These are phyloP conservation scores for Entamoeba invadens DNA, from an alignment of 208 protist genomes.

Conservation along the genomic window DNA sequence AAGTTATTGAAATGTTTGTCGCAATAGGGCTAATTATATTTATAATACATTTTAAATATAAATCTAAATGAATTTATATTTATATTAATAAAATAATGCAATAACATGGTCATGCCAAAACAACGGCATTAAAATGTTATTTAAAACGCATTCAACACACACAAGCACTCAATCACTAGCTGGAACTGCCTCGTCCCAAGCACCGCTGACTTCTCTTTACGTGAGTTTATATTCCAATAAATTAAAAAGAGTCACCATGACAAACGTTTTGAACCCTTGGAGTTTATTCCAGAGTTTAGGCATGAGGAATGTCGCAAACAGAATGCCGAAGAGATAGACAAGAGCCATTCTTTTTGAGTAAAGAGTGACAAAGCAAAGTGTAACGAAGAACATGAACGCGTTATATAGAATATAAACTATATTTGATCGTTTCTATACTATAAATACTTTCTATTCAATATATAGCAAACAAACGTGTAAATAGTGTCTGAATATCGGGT, in stretches of 20 bases:
- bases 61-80: too few species aligned
- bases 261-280: background rate
- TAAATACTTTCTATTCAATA: background rate
- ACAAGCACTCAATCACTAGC: too few species aligned
- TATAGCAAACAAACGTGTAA: background rate
- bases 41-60: too few species aligned
- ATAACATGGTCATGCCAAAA: too few species aligned
- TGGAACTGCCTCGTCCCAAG: background rate
- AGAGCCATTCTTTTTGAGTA: background rate
- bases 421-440: background rate
- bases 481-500: background rate
- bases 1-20: too few species aligned
- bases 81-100: too few species aligned
- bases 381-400: background rate
- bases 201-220: background rate
- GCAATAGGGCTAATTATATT: too few species aligned
- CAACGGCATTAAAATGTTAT: too few species aligned
- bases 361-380: background rate
- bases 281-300: background rate
- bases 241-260: background rate
- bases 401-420: background rate
- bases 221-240: background rate
- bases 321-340: background rate
- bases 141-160: too few species aligned
- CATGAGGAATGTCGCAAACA: background rate